These are phyloP conservation scores for Ophiostoma tasmaniense DNA, from an alignment of 2,329 filamentous ascomycete genomes.

Conservation along the genomic window DNA sequence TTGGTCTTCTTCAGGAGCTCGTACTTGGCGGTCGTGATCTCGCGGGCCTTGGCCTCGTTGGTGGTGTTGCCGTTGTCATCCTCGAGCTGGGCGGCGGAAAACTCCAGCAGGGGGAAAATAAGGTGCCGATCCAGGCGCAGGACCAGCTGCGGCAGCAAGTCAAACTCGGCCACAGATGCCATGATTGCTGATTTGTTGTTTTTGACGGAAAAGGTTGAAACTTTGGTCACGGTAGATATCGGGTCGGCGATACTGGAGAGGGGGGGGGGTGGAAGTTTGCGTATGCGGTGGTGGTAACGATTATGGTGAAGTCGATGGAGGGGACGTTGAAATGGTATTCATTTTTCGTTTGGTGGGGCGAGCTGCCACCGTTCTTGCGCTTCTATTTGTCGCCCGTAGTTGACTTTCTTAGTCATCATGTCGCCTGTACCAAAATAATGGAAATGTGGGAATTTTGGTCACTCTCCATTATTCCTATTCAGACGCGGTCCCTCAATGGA, in stretches of 20 bases:
- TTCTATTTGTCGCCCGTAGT: not conserved
- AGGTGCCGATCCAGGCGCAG: constrained; percentile 90
- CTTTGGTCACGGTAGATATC: not conserved
- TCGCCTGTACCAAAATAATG: not conserved
- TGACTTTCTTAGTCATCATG: not conserved
- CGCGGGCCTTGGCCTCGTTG: constrained; percentile 48
- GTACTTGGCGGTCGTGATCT: constrained; percentile 81
- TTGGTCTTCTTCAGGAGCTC: constrained; percentile 93
- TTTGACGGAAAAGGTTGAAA: not conserved
- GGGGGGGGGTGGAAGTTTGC: not conserved
- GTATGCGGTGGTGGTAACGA: not conserved
- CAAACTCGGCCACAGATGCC: constrained; percentile 27
- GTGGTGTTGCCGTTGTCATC: constrained; percentile 50
- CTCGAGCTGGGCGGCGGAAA: constrained; percentile 73
- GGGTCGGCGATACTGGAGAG: not conserved
- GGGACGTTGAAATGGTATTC: constrained; percentile 1
- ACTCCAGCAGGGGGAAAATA: constrained; percentile 93
- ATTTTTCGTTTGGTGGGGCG: constrained; percentile 8
- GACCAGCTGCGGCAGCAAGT: constrained; percentile 76
- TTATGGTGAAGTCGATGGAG: not conserved
- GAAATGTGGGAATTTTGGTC: constrained; percentile 18
- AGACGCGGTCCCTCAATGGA: constrained; percentile 5
- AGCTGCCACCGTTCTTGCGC: not conserved
- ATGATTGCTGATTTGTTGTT: constrained; percentile 10
- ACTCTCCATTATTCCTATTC: not conserved